Base-by-base conservation (phyloP, 768 basidiomycete species). In the Mycena filopes region DNA sequence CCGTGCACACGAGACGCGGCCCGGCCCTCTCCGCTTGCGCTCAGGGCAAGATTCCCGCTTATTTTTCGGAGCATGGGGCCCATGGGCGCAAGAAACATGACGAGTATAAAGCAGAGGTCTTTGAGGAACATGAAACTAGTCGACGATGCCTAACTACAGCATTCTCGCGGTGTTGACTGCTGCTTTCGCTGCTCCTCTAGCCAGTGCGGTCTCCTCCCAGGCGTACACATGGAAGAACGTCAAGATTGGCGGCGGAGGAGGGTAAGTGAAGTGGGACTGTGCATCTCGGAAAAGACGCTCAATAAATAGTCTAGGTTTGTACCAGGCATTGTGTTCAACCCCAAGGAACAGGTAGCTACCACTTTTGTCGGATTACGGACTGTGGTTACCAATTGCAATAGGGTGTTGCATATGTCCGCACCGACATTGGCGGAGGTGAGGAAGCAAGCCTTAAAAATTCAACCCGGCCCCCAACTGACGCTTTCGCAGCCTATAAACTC, bases 361-460 rank as follows among this genome's bases (percentile, higher is more conserved):
- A 25, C 31, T 43, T 13, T 48, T 43, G 18, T 41, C 25, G 21
- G 23, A 15, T 29, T 26, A 21, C 16, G 15, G 50, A 21, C 45
- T 41, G 11, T 26, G 33, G 13, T 45, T 28, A 55, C 55, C 21
- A 49, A 15, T 1, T 46, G 21, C 41, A 6, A 23, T 53, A 86
- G 81, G 88, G 87, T 33, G 74, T 89, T 13, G 87, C 85, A 3
- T 89, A 86, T 72, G 87, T 86, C n/a, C 84, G 89, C 25, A 89
- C 88, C 11, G 89, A 89, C 73, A 88, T 90, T 40, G 88, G 88
- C 57, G 88, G 87, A 28, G 87, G n/a, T n/a, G n/a, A n/a, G n/a
- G n/a, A n/a, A n/a, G n/a, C n/a, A n/a, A n/a, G n/a, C n/a, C 85
- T 23, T 89, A 89, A 74, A 86, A 81, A 70, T 75, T 90, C 71